Percentiles rank a stretch among this genome's conserved stretches.
Conservation (phyloP, 1,139 yeast genomes). For the Saccharomyces hybrid region DNA sequence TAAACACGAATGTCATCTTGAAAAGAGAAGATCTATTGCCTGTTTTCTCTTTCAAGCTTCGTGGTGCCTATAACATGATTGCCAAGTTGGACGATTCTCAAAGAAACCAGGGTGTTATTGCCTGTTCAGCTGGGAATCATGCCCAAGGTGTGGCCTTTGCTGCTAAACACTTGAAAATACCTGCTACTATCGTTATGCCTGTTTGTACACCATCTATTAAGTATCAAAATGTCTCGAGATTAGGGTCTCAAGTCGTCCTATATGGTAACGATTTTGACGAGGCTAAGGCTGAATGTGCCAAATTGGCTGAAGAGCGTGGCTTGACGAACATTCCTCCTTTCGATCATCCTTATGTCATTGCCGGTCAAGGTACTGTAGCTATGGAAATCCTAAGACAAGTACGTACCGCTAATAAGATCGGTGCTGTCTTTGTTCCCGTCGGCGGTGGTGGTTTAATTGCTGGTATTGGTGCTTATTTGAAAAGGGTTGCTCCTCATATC, state of each 20-base stretch:
- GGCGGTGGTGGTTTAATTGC: conserved; percentile 98
- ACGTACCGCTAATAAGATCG: conserved; percentile 52
- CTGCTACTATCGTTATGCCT: conserved; percentile 97
- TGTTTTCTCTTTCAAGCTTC: conserved; percentile 87
- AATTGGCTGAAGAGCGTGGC: conserved; percentile 61
- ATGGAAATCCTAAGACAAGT: conserved; percentile 86
- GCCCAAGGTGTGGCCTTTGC: conserved; percentile 98
- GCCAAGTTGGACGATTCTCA: conserved; percentile 68
- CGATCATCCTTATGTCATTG: conserved; percentile 94
- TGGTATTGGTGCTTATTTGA: conserved; percentile 82
- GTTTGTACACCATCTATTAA: conserved; percentile 93
- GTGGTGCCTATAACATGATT: conserved; percentile 97
- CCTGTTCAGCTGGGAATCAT: conserved; percentile 97
- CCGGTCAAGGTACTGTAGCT: conserved; percentile 99
- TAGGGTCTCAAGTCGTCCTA: conserved; percentile 90
- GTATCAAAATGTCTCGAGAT: conserved; percentile 77
- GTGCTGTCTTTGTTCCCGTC: conserved; percentile 84
- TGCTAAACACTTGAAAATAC: conserved; percentile 73
- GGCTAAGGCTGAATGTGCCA: conserved; percentile 80
- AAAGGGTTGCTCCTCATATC: conserved; percentile 95
- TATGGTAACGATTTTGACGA: conserved; percentile 91
- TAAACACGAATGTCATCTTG: conserved; percentile 63
- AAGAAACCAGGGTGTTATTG: conserved; percentile 82
- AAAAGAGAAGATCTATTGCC: conserved; percentile 93
- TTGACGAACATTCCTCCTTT: conserved; percentile 91